Evolutionary conservation across 306 rosid genomes (phyloP).

Genomic region (Lathyrus oleraceus): DNA sequence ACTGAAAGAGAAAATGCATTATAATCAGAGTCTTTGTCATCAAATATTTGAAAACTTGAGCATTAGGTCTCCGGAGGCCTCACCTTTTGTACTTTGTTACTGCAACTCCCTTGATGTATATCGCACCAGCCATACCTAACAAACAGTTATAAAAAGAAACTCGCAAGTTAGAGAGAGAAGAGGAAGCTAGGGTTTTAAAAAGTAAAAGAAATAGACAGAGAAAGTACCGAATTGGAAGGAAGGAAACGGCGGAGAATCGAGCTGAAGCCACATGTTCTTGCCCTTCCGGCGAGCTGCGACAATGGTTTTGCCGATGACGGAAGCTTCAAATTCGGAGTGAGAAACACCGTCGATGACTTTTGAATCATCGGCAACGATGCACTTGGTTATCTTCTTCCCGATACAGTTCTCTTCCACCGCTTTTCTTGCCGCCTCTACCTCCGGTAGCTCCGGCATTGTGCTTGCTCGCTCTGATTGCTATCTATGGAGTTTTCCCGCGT

Average conservation of each 20-base stretch:
- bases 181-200: slow-evolving; percentile 40
- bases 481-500: slow-evolving; percentile 43
- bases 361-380: slow-evolving; percentile 69
- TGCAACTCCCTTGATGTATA: slow-evolving; percentile 85
- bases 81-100: slow-evolving; percentile 88
- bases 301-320: slow-evolving; percentile 68
- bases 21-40: background rate
- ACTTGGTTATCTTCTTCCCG: slow-evolving; percentile 70
- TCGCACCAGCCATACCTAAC: slow-evolving; percentile 90
- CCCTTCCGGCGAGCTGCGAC: slow-evolving; percentile 89
- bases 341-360: slow-evolving; percentile 84
- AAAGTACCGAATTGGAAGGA: slow-evolving; percentile 83
- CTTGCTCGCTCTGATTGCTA: background rate
- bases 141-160: slow-evolving; percentile 31
- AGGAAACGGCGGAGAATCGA: slow-evolving; percentile 92
- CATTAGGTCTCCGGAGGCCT: slow-evolving; percentile 29
- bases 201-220: background rate
- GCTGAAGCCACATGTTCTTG: slow-evolving; percentile 87
- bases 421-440: slow-evolving; percentile 96
- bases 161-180: background rate
- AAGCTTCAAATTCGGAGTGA: slow-evolving; percentile 69
- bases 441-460: slow-evolving; percentile 93
- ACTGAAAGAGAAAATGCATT: slow-evolving; percentile 19
- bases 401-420: slow-evolving; percentile 76
- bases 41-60: background rate